These are phyloP conservation scores for Dunaliella primolecta DNA, from an alignment of 139 green algal genomes.

Conservation along the genomic window DNA sequence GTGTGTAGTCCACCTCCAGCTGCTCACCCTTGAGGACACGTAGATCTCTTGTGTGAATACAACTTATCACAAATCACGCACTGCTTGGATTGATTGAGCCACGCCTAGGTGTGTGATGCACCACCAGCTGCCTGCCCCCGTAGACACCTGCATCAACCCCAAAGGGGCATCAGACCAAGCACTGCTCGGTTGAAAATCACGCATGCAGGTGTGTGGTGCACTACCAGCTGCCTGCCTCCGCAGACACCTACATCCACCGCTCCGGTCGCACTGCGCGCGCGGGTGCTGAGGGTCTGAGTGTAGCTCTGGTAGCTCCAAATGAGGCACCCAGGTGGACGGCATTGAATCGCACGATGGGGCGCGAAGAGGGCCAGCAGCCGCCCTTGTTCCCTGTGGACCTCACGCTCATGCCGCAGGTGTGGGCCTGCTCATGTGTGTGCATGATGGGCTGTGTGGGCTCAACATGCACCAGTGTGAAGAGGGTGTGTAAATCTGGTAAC, in stretches of 20 bases:
- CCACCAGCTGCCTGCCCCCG: too few relatives aligned
- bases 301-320: constrained; percentile 75
- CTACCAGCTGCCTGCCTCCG: constrained; percentile 90
- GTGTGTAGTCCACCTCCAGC: too few relatives aligned
- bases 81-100: too few relatives aligned
- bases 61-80: too few relatives aligned
- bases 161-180: too few relatives aligned
- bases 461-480: too few relatives aligned
- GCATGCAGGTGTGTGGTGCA: constrained; percentile 59
- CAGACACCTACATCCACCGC: constrained; percentile 96
- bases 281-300: constrained; percentile 59
- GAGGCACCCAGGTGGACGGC: constrained; percentile 61
- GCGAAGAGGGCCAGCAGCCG: constrained; percentile 22
- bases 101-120: constrained; percentile 45
- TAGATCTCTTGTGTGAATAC: too few relatives aligned
- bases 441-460: too few relatives aligned
- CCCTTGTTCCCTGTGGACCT: constrained; percentile 73
- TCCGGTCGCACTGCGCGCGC: constrained; percentile 81
- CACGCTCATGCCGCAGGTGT: constrained; percentile 48
- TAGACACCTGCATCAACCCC: too few relatives aligned
- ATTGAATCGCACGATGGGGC: constrained; percentile 39
- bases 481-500: too few relatives aligned
- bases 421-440: constrained; percentile 1
- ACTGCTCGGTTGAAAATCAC: too few relatives aligned
- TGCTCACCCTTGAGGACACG: too few relatives aligned